Evolutionary conservation across 306 rosid genomes (phyloP), one percentile per base, ranked within the genome.

Genomic region (Quercus rubra): DNA sequence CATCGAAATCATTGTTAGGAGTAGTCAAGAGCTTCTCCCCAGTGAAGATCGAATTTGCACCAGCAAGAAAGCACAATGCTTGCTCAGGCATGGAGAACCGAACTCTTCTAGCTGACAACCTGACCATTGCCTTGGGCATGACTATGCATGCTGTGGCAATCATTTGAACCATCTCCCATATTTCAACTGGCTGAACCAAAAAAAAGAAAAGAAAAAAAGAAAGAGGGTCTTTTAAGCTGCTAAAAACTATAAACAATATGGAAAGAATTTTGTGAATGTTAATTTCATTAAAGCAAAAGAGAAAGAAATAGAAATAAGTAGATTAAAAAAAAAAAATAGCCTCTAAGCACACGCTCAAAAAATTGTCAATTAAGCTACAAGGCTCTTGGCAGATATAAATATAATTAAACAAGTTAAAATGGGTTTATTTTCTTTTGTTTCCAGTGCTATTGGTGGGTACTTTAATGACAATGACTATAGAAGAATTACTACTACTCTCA

Each of bases 81-180:
- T 95, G 99, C 92, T 95, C 99, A 0, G 99, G 92, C 87, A 95
- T 85, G 46, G 99, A 91, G 90, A 92, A 95, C 80, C 91, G 86
- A 28, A 92, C 99, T 86, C 99, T 86, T 30, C 99, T 97, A 0
- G 99, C 99, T 2, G 99, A 95, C 75, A 95, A 77, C 80, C 99
- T 91, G 30, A 95, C 98, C 99, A 95, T 95, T 68, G 98, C 96
- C 84, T 88, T 88, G 3, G 98, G 98, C 99, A 95, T 95, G 33
- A 88, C 78, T 70, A 95, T 91, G 13, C 99, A 97, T 0, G 99
- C 97, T 0, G 98, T 91, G 3, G 87, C 95, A 73, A 95, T 95
- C 99, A 95, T 95, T 46, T 98, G 92, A 68, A 95, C 84, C 99
- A 95, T 95, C 91, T 92, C 99, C 99, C 98, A 92, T 82, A 95